phyloP scores from a whole-genome alignment of 352 stramenopile species.

The Plasmopara viticola region DNA sequence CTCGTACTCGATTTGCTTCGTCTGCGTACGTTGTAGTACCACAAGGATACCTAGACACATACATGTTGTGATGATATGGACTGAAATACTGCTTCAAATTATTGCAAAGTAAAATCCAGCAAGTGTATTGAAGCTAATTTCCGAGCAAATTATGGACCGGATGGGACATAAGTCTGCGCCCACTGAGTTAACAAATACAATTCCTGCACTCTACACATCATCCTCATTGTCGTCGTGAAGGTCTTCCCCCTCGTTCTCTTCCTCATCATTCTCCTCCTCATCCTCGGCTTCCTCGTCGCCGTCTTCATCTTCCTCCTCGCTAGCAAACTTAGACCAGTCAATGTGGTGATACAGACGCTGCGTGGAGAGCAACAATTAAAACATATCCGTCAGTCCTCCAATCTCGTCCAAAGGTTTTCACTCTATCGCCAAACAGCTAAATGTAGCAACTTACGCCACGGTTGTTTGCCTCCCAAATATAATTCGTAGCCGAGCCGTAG shows the following conservation, averaged over 20 bases:
- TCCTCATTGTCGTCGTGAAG: slow-evolving; percentile 31
- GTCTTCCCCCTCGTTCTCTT: slow-evolving; percentile 31
- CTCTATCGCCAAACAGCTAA: neutral
- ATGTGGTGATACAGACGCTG: slow-evolving; percentile 86
- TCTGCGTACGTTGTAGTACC: no score
- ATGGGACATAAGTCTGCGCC: no score
- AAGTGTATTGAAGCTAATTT: no score
- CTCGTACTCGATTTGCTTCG: no score
- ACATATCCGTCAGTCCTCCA: neutral
- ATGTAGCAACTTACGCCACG: slow-evolving; percentile 51
- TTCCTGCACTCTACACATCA: slow-evolving; percentile 16
- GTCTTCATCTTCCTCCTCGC: slow-evolving; percentile 61
- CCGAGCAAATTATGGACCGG: no score
- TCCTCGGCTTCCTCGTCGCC: slow-evolving; percentile 52
- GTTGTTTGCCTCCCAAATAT: slow-evolving; percentile 80
- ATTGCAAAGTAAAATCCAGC: no score
- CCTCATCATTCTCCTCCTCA: slow-evolving; percentile 37
- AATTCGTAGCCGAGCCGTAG: slow-evolving; percentile 65
- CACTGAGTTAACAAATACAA: neutral
- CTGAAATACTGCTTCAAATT: no score
- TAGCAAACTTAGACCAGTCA: slow-evolving; percentile 83
- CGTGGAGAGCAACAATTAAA: slow-evolving; percentile 2
- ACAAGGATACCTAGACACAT: no score
- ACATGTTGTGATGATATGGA: no score
- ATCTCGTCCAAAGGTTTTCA: slow-evolving; percentile 34